Percentiles rank a stretch among this genome's conserved stretches.
Conservation (phyloP, 805 yeast genomes). For the Myxozyma neglecta region DNA sequence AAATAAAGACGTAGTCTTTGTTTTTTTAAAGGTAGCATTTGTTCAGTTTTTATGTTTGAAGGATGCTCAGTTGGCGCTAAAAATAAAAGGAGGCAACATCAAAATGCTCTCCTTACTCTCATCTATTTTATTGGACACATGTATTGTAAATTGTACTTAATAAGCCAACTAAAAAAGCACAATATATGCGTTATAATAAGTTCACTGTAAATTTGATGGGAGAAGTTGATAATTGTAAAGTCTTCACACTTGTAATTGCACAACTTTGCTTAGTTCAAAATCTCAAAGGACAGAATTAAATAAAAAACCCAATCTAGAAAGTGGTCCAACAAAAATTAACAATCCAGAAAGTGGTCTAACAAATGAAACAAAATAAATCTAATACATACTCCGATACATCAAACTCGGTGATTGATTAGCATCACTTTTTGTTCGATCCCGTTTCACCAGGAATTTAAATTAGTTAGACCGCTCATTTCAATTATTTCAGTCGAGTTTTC, state of each 20-base stretch:
- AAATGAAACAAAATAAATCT: too few relatives aligned
- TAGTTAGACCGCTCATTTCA: background rate
- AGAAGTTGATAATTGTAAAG: too few relatives aligned
- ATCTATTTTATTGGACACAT: background rate
- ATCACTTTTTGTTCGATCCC: background rate
- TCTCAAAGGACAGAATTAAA: too few relatives aligned
- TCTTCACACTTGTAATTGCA: too few relatives aligned
- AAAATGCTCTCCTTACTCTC: background rate
- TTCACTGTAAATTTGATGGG: background rate
- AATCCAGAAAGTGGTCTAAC: too few relatives aligned
- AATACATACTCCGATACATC: too few relatives aligned
- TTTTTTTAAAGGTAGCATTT: background rate
- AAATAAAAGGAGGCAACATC: background rate
- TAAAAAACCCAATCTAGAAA: too few relatives aligned
- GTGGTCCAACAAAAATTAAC: too few relatives aligned
- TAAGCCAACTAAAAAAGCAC: background rate
- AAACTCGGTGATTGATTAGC: background rate
- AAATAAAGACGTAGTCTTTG: background rate
- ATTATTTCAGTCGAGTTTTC: background rate
- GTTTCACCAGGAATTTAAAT: background rate
- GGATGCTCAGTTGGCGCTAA: constrained; percentile 2
- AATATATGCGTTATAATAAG: background rate
- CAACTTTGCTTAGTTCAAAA: too few relatives aligned
- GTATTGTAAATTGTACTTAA: constrained; percentile 14
- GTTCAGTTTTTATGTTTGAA: background rate